A percentile compares a stretch with the other conserved stretches of the same genome.
phyloP scores from a whole-genome alignment of 768 basidiomycete species.

The Rhizopogon sp. region DNA sequence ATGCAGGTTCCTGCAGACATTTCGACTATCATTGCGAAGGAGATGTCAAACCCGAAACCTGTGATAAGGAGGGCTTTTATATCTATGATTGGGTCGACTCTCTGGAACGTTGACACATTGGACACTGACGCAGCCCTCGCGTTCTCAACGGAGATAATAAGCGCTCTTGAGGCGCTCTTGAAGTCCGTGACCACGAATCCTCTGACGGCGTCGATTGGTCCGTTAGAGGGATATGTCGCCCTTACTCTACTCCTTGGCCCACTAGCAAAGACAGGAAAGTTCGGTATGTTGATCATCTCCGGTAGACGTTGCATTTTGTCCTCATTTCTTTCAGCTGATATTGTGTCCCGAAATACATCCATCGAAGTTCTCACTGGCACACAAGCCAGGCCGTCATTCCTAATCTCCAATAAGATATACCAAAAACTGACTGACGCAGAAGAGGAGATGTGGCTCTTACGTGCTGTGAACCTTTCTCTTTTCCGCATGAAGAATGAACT shows the following conservation, averaged over 20 bases:
- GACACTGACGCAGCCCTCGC: slow-evolving; percentile 36
- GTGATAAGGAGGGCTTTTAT: slow-evolving; percentile 56
- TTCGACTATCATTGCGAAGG: slow-evolving; percentile 54
- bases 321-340: slow-evolving; percentile 33
- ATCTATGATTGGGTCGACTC: slow-evolving; percentile 52
- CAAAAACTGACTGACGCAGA: slow-evolving; percentile 56
- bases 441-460: slow-evolving; percentile 75
- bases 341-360: slow-evolving; percentile 42
- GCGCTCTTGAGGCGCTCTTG: slow-evolving; percentile 64
- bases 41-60: slow-evolving; percentile 67
- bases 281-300: slow-evolving; percentile 39
- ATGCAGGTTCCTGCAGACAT: slow-evolving; percentile 40
- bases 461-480: slow-evolving; percentile 51
- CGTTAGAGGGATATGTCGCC: slow-evolving; percentile 84
- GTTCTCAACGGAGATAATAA: slow-evolving; percentile 52
- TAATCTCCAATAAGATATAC: slow-evolving; percentile 86
- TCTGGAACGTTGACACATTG: slow-evolving; percentile 43
- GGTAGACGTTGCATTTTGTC: background rate
- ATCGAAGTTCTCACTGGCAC: slow-evolving; percentile 43
- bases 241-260: slow-evolving; percentile 65
- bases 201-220: slow-evolving; percentile 53
- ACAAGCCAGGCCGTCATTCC: slow-evolving; percentile 73
- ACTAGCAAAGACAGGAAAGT: slow-evolving; percentile 41
- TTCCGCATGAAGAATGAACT: slow-evolving; percentile 46
- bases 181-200: slow-evolving; percentile 63